Evolutionary conservation across 2,329 filamentous ascomycete species (phyloP).

Genomic region (Pochonia chlamydosporia): DNA sequence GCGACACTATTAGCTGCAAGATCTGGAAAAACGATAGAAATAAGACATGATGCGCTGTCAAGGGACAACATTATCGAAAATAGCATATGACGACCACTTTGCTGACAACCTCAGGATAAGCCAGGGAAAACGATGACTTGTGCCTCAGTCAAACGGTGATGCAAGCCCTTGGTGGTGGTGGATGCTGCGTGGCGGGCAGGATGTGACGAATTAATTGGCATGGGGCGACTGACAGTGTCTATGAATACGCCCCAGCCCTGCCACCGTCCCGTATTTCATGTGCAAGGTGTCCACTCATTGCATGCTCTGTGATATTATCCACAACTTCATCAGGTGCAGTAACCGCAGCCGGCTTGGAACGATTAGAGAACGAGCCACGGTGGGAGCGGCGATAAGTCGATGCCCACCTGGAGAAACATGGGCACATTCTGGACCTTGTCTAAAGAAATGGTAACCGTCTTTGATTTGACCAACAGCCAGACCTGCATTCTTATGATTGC

Average conservation of each 20-base stretch:
- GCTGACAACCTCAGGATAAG: no score
- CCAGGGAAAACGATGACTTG: no score
- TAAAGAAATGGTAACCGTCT: not conserved
- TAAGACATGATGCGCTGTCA: no score
- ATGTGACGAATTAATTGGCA: conserved; percentile 5
- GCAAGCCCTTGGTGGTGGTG: not conserved
- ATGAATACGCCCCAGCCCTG: not conserved
- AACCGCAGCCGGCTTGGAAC: not conserved
- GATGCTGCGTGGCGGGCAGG: not conserved
- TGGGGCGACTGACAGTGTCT: not conserved
- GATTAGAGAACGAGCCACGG: not conserved
- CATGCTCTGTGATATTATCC: not conserved
- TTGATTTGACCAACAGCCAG: not conserved
- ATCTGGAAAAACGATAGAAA: no score
- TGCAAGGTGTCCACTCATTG: not conserved
- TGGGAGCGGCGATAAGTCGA: not conserved
- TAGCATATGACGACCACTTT: no score
- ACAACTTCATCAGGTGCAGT: not conserved
- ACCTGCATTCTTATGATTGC: not conserved
- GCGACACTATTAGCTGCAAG: no score
- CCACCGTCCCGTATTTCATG: not conserved
- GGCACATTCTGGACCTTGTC: not conserved
- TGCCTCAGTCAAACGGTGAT: no score
- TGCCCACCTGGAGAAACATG: not conserved
- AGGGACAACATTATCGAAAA: no score